phyloP scores from a whole-genome alignment of 768 basidiomycete genomes.

The Xerocomellus amylosporus region DNA sequence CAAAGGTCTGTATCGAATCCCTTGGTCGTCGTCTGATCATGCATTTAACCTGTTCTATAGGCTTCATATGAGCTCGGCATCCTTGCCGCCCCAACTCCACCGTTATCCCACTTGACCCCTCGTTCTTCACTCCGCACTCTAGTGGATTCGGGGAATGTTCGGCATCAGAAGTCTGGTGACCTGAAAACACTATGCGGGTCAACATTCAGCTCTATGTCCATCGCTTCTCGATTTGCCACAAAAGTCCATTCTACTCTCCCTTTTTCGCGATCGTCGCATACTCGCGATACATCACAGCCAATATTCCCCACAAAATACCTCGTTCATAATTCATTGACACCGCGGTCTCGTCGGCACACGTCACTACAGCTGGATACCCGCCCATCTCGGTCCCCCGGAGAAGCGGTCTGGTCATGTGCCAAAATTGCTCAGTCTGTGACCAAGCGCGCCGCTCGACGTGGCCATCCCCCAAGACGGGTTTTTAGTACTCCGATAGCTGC shows the following conservation, averaged over 20 bases:
- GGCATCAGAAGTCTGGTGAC: slow-evolving; percentile 7
- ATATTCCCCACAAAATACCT: slow-evolving; percentile 3
- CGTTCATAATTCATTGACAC: slow-evolving; percentile 6
- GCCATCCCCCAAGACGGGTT: slow-evolving; percentile 18
- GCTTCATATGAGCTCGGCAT: slow-evolving; percentile 24
- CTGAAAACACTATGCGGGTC: slow-evolving; percentile 20
- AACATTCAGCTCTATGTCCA: slow-evolving; percentile 21
- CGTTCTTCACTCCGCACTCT: slow-evolving; percentile 27
- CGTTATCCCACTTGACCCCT: slow-evolving; percentile 9
- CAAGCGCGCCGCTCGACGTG: slow-evolving; percentile 29
- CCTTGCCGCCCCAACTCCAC: slow-evolving; percentile 2
- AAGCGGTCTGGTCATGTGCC: slow-evolving; percentile 30
- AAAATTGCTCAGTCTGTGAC: slow-evolving; percentile 28
- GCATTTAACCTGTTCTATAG: slow-evolving; percentile 10
- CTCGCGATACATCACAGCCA: slow-evolving; percentile 6
- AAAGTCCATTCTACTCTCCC: slow-evolving; percentile 11
- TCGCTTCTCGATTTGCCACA: slow-evolving; percentile 14
- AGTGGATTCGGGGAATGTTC: slow-evolving; percentile 13
- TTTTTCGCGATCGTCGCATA: slow-evolving; percentile 2
- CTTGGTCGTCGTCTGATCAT: not conserved
- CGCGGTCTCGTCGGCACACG: slow-evolving; percentile 10
- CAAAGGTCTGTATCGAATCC: slow-evolving; percentile 16
- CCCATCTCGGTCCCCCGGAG: slow-evolving; percentile 6
- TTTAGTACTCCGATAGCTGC: slow-evolving; percentile 20
- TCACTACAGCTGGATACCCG: slow-evolving; percentile 7